A percentile compares a stretch with the other conserved stretches of the same genome.
phyloP scores from a whole-genome alignment of 169 alveolate genomes.

The Amoebophrya sp. region DNA sequence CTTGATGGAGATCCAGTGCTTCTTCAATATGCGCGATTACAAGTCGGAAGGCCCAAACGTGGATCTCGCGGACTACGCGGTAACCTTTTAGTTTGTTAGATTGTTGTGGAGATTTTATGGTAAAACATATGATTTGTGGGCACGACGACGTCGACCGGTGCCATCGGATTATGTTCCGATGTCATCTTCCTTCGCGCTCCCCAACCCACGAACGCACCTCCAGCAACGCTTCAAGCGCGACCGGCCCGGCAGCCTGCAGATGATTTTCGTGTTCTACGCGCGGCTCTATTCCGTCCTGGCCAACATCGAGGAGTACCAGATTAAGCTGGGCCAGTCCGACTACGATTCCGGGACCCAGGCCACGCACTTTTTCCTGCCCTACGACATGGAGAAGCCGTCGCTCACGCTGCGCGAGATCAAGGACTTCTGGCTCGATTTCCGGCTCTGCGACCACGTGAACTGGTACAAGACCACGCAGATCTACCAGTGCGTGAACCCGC shows the following conservation, averaged over 20 bases:
- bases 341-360: not conserved
- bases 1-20: not conserved
- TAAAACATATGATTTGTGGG: no score
- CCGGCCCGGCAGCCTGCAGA: not conserved
- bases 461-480: not conserved
- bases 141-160: no score
- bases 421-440: not conserved
- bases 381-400: not conserved
- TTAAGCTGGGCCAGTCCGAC: not conserved
- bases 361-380: not conserved
- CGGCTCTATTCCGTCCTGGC: not conserved
- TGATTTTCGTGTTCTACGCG: not conserved
- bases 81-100: no score
- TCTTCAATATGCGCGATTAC: not conserved
- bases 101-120: no score
- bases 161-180: no score
- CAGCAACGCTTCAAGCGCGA: not conserved
- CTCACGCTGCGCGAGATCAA: not conserved
- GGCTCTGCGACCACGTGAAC: not conserved
- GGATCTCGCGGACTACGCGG: not conserved
- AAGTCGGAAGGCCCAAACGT: not conserved
- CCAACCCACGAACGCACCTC: no score
- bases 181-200: no score
- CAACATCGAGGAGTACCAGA: not conserved
- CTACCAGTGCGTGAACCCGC: not conserved